These are phyloP conservation scores for Dendrobium officinale DNA, from an alignment of 106 monocot genomes.

Conservation along the genomic window DNA sequence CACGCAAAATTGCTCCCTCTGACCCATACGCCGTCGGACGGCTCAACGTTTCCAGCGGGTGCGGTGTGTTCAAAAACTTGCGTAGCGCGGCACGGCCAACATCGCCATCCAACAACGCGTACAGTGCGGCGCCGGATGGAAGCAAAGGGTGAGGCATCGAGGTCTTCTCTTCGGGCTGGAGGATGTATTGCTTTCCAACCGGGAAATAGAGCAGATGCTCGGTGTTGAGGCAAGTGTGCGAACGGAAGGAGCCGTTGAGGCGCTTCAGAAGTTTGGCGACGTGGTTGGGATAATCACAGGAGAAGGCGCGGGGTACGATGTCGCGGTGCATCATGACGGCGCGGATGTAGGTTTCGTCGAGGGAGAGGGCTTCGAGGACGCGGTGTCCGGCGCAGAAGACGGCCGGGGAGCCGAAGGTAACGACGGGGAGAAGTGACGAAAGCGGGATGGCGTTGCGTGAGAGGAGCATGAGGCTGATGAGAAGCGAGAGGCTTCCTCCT, in stretches of 20 bases:
- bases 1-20: constrained; percentile 74
- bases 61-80: constrained; percentile 77
- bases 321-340: constrained; percentile 86
- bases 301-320: constrained; percentile 90
- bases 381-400: constrained; percentile 64
- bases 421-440: constrained; percentile 47
- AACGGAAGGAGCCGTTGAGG: constrained; percentile 46
- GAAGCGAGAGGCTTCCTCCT: constrained; percentile 77
- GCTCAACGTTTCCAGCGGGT: constrained; percentile 79
- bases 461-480: constrained; percentile 70
- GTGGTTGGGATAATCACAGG: constrained; percentile 70
- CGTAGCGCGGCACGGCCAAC: constrained; percentile 15
- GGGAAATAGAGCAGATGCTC: constrained; percentile 72
- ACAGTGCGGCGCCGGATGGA: constrained; percentile 57
- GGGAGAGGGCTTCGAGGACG: constrained; percentile 35
- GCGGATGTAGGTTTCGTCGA: constrained; percentile 42
- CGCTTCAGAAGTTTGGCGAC: constrained; percentile 59
- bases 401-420: constrained; percentile 81
- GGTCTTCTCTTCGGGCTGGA: constrained; percentile 56
- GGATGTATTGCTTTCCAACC: constrained; percentile 53
- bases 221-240: constrained; percentile 71
- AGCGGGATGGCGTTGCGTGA: constrained; percentile 23
- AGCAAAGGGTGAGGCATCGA: constrained; percentile 73
- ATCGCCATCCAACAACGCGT: constrained; percentile 13
- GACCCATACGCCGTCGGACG: constrained; percentile 69